Evolutionary conservation across 2,329 filamentous ascomycete genomes (phyloP).

Genomic region (Xylariaceae sp.): DNA sequence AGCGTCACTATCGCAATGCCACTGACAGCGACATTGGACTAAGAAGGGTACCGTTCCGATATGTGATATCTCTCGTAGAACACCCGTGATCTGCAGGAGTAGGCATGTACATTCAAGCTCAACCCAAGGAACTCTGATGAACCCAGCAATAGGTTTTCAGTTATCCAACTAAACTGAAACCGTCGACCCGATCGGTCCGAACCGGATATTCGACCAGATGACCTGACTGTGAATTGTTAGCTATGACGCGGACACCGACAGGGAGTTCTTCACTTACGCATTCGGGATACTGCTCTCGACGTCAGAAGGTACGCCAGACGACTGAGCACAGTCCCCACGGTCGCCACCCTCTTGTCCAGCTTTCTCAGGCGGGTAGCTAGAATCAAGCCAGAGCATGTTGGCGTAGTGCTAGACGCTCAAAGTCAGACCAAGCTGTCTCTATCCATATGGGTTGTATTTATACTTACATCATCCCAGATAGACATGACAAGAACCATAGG

Average conservation of each 20-base stretch:
- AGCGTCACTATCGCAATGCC: no score
- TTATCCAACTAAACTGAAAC: conserved; percentile 28
- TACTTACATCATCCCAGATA: conserved; percentile 54
- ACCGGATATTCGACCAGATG: conserved; percentile 49
- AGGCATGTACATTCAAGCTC: no score
- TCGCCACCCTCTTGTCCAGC: conserved; percentile 41
- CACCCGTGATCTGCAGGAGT: no score
- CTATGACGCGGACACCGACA: neutral
- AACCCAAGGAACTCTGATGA: no score
- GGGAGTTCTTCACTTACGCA: conserved; percentile 27
- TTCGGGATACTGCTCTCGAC: conserved; percentile 41
- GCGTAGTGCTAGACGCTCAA: conserved; percentile 41
- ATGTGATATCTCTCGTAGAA: no score
- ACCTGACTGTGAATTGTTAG: conserved; percentile 36
- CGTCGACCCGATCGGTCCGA: conserved; percentile 47
- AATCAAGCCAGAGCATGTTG: conserved; percentile 62
- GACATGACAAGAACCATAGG: conserved; percentile 64
- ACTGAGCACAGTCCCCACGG: conserved; percentile 47
- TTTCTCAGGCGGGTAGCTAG: conserved; percentile 43
- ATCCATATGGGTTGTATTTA: neutral
- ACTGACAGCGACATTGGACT: no score
- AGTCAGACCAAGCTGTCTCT: conserved; percentile 11
- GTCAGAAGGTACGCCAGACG: conserved; percentile 45
- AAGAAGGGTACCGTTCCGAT: no score
- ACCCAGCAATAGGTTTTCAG: no score